Conservation (phyloP, 305 asterid genomes). For the Rubia balearica region DNA sequence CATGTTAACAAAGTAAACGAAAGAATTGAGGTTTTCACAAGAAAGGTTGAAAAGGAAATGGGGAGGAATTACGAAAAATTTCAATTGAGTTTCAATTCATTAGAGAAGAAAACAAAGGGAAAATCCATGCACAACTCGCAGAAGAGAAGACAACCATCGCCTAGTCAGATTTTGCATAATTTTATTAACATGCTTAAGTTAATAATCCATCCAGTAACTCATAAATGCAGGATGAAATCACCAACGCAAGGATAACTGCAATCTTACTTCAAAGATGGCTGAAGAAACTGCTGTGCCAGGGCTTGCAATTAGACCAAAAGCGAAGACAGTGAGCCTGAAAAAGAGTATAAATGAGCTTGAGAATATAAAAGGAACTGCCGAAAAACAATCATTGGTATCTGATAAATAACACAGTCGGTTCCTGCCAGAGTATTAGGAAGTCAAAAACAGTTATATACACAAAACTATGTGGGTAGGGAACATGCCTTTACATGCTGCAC, state of each 20-base stretch:
- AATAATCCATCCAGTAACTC: background rate
- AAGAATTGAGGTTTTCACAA: background rate
- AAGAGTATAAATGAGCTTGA: slow-evolving; percentile 3
- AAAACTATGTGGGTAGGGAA: background rate
- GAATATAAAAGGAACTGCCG: slow-evolving; percentile 2
- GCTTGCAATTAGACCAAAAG: slow-evolving; percentile 31
- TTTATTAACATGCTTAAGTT: no score
- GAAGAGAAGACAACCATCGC: background rate
- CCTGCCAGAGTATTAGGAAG: background rate
- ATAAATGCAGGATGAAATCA: background rate
- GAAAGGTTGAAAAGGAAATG: background rate
- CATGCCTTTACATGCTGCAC: background rate
- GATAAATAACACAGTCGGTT: background rate
- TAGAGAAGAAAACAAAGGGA: background rate
- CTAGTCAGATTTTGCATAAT: background rate
- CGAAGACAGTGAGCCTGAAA: slow-evolving; percentile 34
- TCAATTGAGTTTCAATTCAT: background rate
- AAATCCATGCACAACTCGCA: background rate
- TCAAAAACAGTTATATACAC: background rate
- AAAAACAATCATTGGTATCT: slow-evolving; percentile 1
- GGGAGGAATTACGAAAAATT: background rate
- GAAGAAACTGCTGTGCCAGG: slow-evolving; percentile 31
- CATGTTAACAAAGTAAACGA: background rate
- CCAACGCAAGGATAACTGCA: background rate
- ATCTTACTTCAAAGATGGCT: slow-evolving; percentile 28